Evolutionary conservation across 1,139 yeast species (phyloP), one percentile per base, ranked within the genome.

Genomic region (Sugiyamaella castrensis): DNA sequence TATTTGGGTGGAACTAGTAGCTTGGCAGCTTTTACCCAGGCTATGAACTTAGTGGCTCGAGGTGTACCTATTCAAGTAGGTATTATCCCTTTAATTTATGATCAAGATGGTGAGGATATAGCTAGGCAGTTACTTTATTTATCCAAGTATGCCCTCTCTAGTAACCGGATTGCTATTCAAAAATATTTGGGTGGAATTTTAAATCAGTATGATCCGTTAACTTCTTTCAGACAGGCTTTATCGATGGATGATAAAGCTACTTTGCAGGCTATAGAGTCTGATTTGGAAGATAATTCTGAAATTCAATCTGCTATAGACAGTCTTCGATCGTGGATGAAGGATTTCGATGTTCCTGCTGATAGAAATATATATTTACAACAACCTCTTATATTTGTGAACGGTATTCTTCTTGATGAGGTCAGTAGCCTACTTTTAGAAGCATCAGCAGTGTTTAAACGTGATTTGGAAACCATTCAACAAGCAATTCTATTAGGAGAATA

Each of bases 41-140:
- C 80, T 1, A 73, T 86, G 15, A 64, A 81, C 27, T 47, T 71
- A 29, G 52, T 67, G 2, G 57, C 77, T 28, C 74, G 79, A 37
- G 81, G 81, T 0, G 73, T 86, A 13, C 89, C 96, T 0, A 84
- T 89, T 57, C 87, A 91, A 63, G 63, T 92, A 49, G 98, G 97
- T 2, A 55, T 92, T 1, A 69, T 92, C 26, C 95, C 98, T 0
- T 55, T 86, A 2, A 68, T 67, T 7, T 52, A 57, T 24, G 55
- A 62, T 12, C 51, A 49, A 12, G 56, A 58, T n/a, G 55, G 60
- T 28, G 57, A 58, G 36, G 54, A 52, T 8, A 53, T 65, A 6
- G 66, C 75, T 1, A 57, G 57, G 36, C 70, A 70, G 24, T 63
- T 78, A 13, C 69, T 73, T 44, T 69, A 72, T 46, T 58, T 76